Base-by-base conservation (phyloP, 148 eudicot genomes). In the Dysphania ambrosioides region DNA sequence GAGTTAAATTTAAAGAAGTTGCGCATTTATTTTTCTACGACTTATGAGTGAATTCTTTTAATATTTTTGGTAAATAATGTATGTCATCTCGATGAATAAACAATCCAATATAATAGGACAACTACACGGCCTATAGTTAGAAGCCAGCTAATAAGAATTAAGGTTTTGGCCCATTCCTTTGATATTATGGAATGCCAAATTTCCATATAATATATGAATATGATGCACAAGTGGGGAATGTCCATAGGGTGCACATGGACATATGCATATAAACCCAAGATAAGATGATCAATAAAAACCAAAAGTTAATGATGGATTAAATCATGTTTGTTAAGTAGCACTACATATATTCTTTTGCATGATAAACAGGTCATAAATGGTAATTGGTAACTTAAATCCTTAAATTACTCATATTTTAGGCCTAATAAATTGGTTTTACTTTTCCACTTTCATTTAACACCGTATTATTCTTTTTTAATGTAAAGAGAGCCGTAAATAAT, bases 231-330 rank as follows among this genome's bases (percentile, higher is more conserved):
- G 49, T 42, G 49, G 49, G 49, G 49, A 42, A 2, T 42, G 9
- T n/a, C 49, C 7, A 53, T 60, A n/a, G n/a, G 65, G 32, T 63
- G 40, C 67, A 63, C 67, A 63, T 63, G 67, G 12, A 63, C 41
- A 63, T 32, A 6, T 5, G 4, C 36, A 63, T 31, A 58, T 26
- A 58, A 10, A 58, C 15, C 9, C 32, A 58, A 57, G 4, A 47
- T 47, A 26, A 58, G 9, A 58, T 58, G 63, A 58, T 26, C 11
- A 1, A 57, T 57, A n/a, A 57, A 3, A 47, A 58, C 2, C 31
- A 7, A 58, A 58, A 58, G 63, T 58, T 58, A 26, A 58, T 26
- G 3, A 58, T 58, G 12, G 31, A 58, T 47, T 16, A 15, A 47
- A 47, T 58, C 32, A 26, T 26, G 63, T 58, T 58, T 58, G n/a